Conservation (phyloP, 768 basidiomycete species). For the Terana coerulea region DNA sequence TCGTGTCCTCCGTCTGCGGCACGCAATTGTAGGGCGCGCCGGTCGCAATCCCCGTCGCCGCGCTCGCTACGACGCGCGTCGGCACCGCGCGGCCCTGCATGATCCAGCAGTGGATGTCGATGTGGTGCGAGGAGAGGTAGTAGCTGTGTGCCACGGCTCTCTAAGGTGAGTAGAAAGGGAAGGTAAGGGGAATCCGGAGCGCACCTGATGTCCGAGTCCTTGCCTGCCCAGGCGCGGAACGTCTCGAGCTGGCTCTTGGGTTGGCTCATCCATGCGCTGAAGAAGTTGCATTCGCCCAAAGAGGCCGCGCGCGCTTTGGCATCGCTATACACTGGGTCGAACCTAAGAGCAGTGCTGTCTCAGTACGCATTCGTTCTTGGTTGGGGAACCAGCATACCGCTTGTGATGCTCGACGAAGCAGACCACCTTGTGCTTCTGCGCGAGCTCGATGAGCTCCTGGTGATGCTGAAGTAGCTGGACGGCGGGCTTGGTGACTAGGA, state of each 20-base stretch:
- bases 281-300: conserved; percentile 92
- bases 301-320: conserved; percentile 72
- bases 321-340: conserved; percentile 91
- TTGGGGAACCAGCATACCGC: conserved; percentile 42
- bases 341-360: conserved; percentile 35
- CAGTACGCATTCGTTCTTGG: neutral
- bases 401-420: conserved; percentile 97
- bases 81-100: conserved; percentile 71
- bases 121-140: conserved; percentile 93
- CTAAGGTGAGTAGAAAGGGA: no score
- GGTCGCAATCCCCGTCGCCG: conserved; percentile 88
- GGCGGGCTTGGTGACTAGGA: conserved; percentile 91
- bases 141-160: no score
- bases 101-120: conserved; percentile 87
- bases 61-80: conserved; percentile 86
- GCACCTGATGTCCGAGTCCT: conserved; percentile 88
- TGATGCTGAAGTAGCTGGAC: conserved; percentile 85
- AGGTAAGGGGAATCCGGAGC: neutral
- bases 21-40: conserved; percentile 86
- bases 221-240: conserved; percentile 93
- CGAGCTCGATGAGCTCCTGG: conserved; percentile 69
- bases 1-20: conserved; percentile 87
- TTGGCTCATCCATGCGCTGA: conserved; percentile 97
- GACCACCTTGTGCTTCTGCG: conserved; percentile 74
- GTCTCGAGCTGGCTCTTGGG: conserved; percentile 94